Evolutionary conservation across 148 eudicot species (phyloP).

Genomic region (Heliamphora exappendiculata): DNA sequence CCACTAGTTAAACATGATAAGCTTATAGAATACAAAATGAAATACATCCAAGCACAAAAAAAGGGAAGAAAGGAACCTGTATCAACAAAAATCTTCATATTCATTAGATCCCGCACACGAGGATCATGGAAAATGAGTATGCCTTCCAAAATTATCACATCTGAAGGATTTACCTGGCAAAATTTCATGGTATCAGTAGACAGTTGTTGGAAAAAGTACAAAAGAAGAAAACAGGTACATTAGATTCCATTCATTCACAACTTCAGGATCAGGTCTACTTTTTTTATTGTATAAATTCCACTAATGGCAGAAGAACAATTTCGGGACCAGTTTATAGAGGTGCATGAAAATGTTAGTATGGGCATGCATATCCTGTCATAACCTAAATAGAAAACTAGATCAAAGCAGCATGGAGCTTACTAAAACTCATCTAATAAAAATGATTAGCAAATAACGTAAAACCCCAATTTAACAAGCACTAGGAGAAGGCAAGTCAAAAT

Average conservation of each 20-base stretch:
- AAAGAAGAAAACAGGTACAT: not conserved
- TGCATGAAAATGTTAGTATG: not conserved
- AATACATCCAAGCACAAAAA: constrained; percentile 11
- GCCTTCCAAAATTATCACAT: constrained; percentile 94
- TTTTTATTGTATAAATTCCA: not conserved
- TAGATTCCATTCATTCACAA: not conserved
- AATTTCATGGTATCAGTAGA: constrained; percentile 1
- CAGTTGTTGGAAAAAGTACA: not conserved
- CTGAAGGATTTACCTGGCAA: constrained; percentile 94
- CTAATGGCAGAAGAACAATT: not conserved
- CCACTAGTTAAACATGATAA: not conserved
- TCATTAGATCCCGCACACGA: constrained; percentile 75
- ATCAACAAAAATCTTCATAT: constrained; percentile 99
- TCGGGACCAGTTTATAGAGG: not conserved
- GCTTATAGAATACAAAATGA: not conserved
- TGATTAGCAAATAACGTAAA: not conserved
- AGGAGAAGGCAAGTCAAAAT: not conserved
- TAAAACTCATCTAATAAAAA: not conserved
- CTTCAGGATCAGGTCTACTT: not conserved
- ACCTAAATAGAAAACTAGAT: not conserved
- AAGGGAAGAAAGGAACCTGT: constrained; percentile 65
- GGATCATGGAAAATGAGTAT: constrained; percentile 93
- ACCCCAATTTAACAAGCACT: not conserved
- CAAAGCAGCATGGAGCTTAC: not conserved
- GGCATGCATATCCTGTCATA: not conserved